Conservation (phyloP, 176 grass and related monocot species). For the Hsuehochloa calcarea region DNA sequence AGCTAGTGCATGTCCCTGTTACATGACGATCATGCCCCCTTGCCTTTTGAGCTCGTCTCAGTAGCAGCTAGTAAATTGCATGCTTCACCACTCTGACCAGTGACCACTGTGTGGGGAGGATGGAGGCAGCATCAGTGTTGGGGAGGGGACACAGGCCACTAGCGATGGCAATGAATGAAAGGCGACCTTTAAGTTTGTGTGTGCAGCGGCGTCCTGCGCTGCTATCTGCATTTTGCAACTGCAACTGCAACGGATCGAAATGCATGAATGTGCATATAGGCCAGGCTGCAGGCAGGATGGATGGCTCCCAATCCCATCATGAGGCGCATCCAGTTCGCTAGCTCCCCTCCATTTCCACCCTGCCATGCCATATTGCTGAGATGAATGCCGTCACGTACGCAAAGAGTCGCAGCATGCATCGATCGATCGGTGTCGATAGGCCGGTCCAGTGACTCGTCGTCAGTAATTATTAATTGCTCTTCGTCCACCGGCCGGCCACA, state of each 20-base stretch:
- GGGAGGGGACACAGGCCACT: conserved; percentile 19
- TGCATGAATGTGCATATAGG: conserved; percentile 20
- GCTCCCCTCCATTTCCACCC: background rate
- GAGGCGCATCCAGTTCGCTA: background rate
- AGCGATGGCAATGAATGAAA: conserved; percentile 15
- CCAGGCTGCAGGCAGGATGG: background rate
- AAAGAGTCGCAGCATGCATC: background rate
- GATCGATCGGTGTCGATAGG: background rate
- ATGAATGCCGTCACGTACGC: background rate
- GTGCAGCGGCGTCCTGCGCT: background rate
- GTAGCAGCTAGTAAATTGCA: conserved; percentile 9
- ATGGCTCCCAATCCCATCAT: conserved; percentile 19
- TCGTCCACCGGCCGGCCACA: background rate
- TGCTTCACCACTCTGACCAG: conserved; percentile 25
- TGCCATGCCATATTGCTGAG: background rate
- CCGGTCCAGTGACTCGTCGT: background rate
- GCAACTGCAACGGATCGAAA: conserved; percentile 29
- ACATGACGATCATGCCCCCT: conserved; percentile 19
- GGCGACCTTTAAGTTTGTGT: conserved; percentile 14
- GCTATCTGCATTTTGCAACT: conserved; percentile 2
- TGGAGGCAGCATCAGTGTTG: background rate
- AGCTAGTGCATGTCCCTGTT: background rate
- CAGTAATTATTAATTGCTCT: conserved; percentile 16
- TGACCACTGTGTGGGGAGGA: conserved; percentile 6
- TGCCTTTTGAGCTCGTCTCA: conserved; percentile 16